Base-by-base conservation (phyloP, 2,329 filamentous ascomycete genomes). In the Zymoseptoria passerinii region DNA sequence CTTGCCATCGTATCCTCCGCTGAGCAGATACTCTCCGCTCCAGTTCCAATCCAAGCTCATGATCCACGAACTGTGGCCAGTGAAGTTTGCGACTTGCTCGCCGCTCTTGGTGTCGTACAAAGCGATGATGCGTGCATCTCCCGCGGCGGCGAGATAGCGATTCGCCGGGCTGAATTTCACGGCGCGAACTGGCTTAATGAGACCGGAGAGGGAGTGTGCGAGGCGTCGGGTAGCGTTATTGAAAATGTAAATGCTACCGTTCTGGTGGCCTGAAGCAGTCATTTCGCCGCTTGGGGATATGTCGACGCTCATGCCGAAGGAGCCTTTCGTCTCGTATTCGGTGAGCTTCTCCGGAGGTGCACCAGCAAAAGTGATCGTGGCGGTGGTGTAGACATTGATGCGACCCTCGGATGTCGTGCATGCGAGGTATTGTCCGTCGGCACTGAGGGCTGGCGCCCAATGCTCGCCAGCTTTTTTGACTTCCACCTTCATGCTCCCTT, bases 21-120 rank as follows among this genome's bases (percentile, higher is more conserved):
- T 95, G 2, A 97, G 80, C 10, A 99, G 78, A 72, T 89, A 96
- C 75, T 97, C 92, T 52, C 94, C 94, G 4, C 89, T 95, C 69
- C 89, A 84, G 72, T 87, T 97, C 90, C 92, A 99, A 72, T 96
- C 90, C 50, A 97, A 78, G 29, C 88, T 88, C 61, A 92, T 88
- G 65, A 99, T 86, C 94, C 92, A 99, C 4, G 89, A 87, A 0
- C 83, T 81, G 71, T 92, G 89, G 0, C 88, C 90, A 0, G 82
- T 79, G 54, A 99, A 77, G 70, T 91, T 95, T 19, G 88, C 90
- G 13, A 97, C 86, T 69, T 96, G 92, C 73, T 97, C 92, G 53
- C 94, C 94, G 53, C 92, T 92, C 64, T 85, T 83, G 66, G 95
- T 90, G 70, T 97, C 92, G 76, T 96, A 99, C 51, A 97, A 80